Conservation (phyloP, 495 filamentous ascomycete species). For the Rhizodiscina lignyota region DNA sequence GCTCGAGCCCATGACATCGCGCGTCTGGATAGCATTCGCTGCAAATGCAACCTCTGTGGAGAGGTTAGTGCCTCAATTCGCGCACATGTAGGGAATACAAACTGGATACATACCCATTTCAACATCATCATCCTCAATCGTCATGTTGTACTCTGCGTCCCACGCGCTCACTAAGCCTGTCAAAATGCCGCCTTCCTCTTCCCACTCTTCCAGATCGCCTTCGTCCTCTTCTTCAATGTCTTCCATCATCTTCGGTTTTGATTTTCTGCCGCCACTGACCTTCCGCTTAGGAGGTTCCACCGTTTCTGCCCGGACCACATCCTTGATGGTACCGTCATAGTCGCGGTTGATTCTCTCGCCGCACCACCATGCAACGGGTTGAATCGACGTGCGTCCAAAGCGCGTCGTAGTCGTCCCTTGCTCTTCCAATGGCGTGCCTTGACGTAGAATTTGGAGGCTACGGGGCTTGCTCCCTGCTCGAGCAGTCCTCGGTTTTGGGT, state of each 20-base stretch:
- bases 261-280: constrained; percentile 17
- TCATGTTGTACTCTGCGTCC: constrained; percentile 33
- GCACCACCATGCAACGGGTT: constrained; percentile 75
- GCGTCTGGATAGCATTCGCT: constrained; percentile 53
- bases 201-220: constrained; percentile 39
- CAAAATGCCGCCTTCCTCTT: constrained; percentile 39
- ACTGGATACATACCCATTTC: constrained; percentile 37
- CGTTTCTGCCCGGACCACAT: constrained; percentile 58
- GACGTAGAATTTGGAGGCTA: constrained; percentile 54
- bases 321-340: constrained; percentile 45
- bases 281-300: constrained; percentile 22
- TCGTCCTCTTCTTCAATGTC: constrained; percentile 25
- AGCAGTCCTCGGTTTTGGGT: constrained; percentile 9
- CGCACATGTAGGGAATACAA: too few relatives aligned
- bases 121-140: constrained; percentile 38
- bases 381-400: constrained; percentile 33
- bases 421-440: constrained; percentile 42
- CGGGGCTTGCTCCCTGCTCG: constrained; percentile 37
- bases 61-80: too few relatives aligned
- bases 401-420: constrained; percentile 31
- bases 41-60: constrained; percentile 60
- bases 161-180: constrained; percentile 39
- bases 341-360: constrained; percentile 63
- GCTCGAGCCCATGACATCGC: constrained; percentile 52
- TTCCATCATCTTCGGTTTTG: background rate